Evolutionary conservation across 140 eudicot species (phyloP), one percentile per base, ranked within the genome.

Genomic region (Artemisia princeps): DNA sequence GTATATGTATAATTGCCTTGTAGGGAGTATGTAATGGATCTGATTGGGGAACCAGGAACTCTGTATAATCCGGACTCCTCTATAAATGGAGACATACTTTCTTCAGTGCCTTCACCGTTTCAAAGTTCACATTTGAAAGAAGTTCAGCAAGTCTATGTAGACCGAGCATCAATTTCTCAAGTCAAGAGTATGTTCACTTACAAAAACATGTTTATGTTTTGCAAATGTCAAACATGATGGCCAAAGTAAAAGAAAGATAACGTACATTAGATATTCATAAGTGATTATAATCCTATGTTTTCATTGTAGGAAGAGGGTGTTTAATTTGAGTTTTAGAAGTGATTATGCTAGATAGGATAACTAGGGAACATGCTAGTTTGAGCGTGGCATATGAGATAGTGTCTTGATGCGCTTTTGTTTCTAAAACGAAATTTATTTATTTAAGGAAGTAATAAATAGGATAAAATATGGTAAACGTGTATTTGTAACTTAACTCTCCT

Each of bases 21-120:
- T 69, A 90, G 97, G 86, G 97, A 90, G 76, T 89, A 70, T 78
- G 91, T 91, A 17, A 88, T 91, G 69, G 97, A 91, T 78, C 81
- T 91, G 42, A 79, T 91, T 48, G 94, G 92, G 70, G 81, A 87
- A 48, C 97, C 96, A 3, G 97, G 97, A 67, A 74, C 75, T 28
- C 16, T 91, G 49, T 82, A 70, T 67, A 82, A 82, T 77, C 96
- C 96, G 19, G 96, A 91, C 78, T 85, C 97, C 60, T 81, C 96
- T 3, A 80, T 91, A 62, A 87, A 81, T 60, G 96, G 97, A 30
- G 76, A 82, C 67, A 68, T 80, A 49, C 82, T 80, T 72, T 72
- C 82, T 65, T 68, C 91, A 0, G 84, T 83, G 50, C 89, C 95
- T 76, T 91, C 95, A 54, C 97, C 91, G 30, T 81, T 91, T 76